Base-by-base conservation (phyloP, 2,329 filamentous ascomycete genomes). In the Diaporthe caulivora region DNA sequence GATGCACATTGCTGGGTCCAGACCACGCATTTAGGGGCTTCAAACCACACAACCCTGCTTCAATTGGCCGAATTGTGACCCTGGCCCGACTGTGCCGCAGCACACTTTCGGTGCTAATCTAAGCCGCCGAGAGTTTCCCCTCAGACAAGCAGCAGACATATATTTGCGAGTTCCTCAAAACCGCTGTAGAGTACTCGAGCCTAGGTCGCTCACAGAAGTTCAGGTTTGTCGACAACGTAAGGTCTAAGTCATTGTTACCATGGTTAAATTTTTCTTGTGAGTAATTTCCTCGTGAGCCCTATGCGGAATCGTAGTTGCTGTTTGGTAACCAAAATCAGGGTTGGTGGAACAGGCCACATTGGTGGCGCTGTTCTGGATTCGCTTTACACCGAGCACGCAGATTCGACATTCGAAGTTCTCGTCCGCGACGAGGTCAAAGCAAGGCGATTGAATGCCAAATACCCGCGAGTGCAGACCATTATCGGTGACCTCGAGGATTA, bases 341-440 rank as follows among this genome's bases (percentile, higher is more conserved):
- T 60, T 17, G 68, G 68, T 5, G 68, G 40, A 15, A 70, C 68
- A 9, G 53, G 68, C 3, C 47, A 51, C 21, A 26, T 70, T 47
- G 68, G 68, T 3, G 68, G 68, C 17, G 68, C 68, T 47, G 54
- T 70, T 2, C n/a, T 70, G 68, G 68, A 70, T 21, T 31, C 47
- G 24, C 53, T 70, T 49, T 24, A 49, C 21, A 42, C n/a, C 24
- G 53, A 60, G 68, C 34, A 51, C 44, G 42, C 73, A 6, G 49
- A 60, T 6, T 57, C 57, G 11, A 49, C 42, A 13, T 47, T 76
- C 5, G 68, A 72, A 24, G 67, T 68, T 0, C 60, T 76, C n/a
- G 74, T 74, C 26, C 57, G 75, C 4, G 72, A 31, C 31, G 42
- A 64, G 29, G 44, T 67, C 26, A 71, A 76, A 55, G 70, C 72